phyloP scores from a whole-genome alignment of 164 flowering plant species.

The Tetrastigma voinierianum region DNA sequence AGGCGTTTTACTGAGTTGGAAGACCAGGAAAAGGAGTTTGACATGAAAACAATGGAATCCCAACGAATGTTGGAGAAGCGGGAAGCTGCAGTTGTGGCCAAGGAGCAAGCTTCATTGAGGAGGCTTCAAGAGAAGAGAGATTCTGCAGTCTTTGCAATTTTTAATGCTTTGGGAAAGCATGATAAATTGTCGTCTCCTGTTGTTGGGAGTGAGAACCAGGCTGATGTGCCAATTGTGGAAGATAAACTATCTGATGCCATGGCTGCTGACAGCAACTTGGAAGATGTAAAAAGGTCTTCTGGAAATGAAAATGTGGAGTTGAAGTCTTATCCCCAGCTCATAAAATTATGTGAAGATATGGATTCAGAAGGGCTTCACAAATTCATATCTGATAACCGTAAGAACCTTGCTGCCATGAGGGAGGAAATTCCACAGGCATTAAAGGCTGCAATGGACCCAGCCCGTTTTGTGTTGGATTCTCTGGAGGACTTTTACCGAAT shows the following conservation, averaged over 20 bases:
- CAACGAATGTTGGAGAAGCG: conserved; percentile 60
- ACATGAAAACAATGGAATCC: conserved; percentile 60
- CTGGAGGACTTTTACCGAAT: conserved; percentile 67
- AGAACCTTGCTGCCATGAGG: conserved; percentile 72
- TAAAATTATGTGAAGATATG: conserved; percentile 80
- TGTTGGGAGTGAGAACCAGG: conserved; percentile 23
- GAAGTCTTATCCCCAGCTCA: conserved; percentile 58
- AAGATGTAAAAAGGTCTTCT: conserved; percentile 28
- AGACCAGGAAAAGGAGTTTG: conserved; percentile 78
- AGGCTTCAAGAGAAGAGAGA: conserved; percentile 85
- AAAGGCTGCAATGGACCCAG: conserved; percentile 68
- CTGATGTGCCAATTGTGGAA: conserved; percentile 25
- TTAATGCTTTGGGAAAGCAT: conserved; percentile 51
- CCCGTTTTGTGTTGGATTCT: conserved; percentile 65
- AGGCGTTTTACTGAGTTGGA: conserved; percentile 83
- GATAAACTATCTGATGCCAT: conserved; percentile 48
- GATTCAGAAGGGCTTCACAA: conserved; percentile 81
- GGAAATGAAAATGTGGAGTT: conserved; percentile 37
- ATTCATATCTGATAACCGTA: conserved; percentile 91
- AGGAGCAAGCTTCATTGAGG: conserved; percentile 72
- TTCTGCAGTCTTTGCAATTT: conserved; percentile 72
- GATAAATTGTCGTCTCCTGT: conserved; percentile 33
- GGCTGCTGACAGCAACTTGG: conserved; percentile 30
- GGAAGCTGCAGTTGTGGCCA: conserved; percentile 76
- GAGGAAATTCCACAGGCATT: conserved; percentile 87